phyloP scores from a whole-genome alignment of 108 stramenopile species.

The Cyclotella atomus region DNA sequence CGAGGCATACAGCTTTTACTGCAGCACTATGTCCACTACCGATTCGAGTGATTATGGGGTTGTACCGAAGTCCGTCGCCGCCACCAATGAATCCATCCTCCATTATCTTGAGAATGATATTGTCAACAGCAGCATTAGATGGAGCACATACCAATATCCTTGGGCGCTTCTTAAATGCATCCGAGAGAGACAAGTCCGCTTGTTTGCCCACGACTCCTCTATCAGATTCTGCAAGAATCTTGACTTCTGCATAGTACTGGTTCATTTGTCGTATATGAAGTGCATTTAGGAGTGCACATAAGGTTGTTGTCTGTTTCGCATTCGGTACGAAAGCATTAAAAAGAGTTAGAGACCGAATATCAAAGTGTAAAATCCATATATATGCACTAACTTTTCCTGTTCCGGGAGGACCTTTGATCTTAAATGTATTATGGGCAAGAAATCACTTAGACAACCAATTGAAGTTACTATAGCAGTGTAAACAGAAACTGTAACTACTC shows the following conservation, averaged over 20 bases:
- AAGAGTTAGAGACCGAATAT: no score
- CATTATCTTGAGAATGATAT: conserved; percentile 94
- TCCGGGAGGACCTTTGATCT: conserved; percentile 73
- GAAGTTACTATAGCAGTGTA: no score
- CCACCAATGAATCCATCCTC: conserved; percentile 92
- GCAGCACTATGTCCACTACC: conserved; percentile 77
- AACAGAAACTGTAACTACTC: background rate
- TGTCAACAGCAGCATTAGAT: conserved; percentile 98
- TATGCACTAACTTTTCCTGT: conserved; percentile 55
- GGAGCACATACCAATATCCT: conserved; percentile 94
- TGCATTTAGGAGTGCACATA: conserved; percentile 91
- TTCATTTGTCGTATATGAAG: conserved; percentile 93
- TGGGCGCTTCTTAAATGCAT: conserved; percentile 73
- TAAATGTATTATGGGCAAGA: background rate
- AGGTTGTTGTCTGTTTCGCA: conserved; percentile 82
- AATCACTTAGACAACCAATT: background rate
- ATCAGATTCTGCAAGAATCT: conserved; percentile 67
- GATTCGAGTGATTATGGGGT: conserved; percentile 92
- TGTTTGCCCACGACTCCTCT: conserved; percentile 56
- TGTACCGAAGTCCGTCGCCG: conserved; percentile 89
- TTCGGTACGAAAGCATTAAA: no score
- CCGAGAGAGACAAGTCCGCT: conserved; percentile 29
- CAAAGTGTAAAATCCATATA: background rate
- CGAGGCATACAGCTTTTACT: conserved; percentile 74
- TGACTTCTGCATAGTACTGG: conserved; percentile 81